phyloP scores from a whole-genome alignment of 2,329 filamentous ascomycete genomes.

The Aureobasidium melanogenum region DNA sequence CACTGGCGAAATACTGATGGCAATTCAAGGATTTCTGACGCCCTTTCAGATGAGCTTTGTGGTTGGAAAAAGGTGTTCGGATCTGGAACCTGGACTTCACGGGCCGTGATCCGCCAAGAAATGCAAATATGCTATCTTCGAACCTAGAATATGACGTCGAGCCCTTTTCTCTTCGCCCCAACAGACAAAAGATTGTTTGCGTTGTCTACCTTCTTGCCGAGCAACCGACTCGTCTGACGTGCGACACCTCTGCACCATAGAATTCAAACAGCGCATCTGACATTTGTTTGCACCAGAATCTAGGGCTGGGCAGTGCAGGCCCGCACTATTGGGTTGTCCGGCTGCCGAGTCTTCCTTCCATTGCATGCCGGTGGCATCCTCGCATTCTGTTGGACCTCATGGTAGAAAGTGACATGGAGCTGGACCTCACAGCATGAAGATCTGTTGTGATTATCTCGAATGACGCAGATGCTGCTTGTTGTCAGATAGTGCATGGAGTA shows the following conservation, averaged over 20 bases:
- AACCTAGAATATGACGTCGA: not conserved
- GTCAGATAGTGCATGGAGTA: not conserved
- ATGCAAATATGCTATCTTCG: not conserved
- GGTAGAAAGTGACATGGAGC: not conserved
- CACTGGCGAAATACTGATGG: not conserved
- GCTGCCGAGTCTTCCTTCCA: not conserved
- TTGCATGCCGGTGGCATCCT: not conserved
- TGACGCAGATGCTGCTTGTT: not conserved
- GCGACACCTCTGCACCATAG: not conserved
- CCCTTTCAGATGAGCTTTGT: not conserved
- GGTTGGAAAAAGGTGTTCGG: not conserved
- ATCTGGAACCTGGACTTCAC: not conserved
- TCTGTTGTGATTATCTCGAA: not conserved
- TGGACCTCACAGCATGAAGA: not conserved
- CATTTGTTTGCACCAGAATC: not conserved
- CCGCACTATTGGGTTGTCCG: not conserved
- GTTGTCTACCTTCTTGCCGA: conserved; percentile 6
- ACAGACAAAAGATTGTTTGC: not conserved
- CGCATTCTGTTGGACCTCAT: not conserved
- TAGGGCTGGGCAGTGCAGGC: not conserved
- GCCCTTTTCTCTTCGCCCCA: not conserved
- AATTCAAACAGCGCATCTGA: not conserved
- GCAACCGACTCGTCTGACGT: conserved; percentile 6
- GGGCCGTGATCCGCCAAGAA: conserved; percentile 5
- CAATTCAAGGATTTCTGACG: not conserved